Evolutionary conservation across 1,139 yeast genomes (phyloP), one percentile per base, ranked within the genome.

Genomic region (Kodamaea plutei): DNA sequence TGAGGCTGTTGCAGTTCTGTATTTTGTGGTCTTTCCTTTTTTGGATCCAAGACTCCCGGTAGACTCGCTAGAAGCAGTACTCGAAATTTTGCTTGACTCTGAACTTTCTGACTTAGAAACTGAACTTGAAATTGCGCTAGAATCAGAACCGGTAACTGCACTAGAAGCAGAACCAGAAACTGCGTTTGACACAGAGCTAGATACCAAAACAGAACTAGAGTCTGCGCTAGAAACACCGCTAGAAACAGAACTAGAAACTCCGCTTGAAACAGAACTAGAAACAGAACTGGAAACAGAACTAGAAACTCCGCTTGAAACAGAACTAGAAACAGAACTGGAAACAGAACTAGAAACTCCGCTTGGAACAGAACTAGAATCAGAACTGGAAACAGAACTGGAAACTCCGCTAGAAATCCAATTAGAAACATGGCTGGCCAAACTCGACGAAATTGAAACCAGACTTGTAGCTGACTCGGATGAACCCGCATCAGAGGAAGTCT

Each of bases 1-100:
- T 20, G 55, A 45, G 14, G 50, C 61, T 21, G 65, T 59, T 29
- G 53, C 64, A 29, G 45, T 44, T 24, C 50, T 61, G 40, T 57
- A 60, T 29, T 51, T 40, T 24, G 64, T 59, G 20, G 8, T 18
- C 20, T 18, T 18, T 9, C n/a, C 10, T 18, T 18, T 18, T n/a
- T n/a, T n/a, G n/a, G n/a, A n/a, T n/a, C n/a, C n/a, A n/a, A n/a
- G n/a, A n/a, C n/a, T n/a, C n/a, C n/a, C n/a, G n/a, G n/a, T n/a
- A n/a, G n/a, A n/a, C 5, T 34, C 29, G 18, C 48, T 37, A 15
- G 43, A 29, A 11, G 43, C 29, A n/a, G 45, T 18, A 10, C 39
- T 30, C n/a, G 28, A 24, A 13, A 28, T 29, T 26, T 28, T 12
- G 15, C 35, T 8, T 12, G 16, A 9, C 14, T 23, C 25, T 5